Base-by-base conservation (phyloP, 2,329 filamentous ascomycete genomes). In the Alternaria sp. region DNA sequence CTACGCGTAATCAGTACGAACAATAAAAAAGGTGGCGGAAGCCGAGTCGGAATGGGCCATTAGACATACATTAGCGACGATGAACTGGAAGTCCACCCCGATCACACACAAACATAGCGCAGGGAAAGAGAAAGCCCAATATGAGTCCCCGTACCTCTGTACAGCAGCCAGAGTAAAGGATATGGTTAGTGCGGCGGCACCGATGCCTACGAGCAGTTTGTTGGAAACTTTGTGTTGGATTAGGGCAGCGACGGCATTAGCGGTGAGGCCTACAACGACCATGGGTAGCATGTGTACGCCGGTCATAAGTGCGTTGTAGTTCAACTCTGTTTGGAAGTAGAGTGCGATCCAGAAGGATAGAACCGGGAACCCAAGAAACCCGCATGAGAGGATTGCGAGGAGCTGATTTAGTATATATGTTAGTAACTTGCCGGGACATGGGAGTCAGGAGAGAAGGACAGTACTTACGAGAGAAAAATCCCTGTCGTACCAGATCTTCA, bases 41-140 rank as follows among this genome's bases (percentile, higher is more conserved):
- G 5, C 38, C 38, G 5, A 36, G 3, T 25, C 1, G 14, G 10
- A 22, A 20, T 14, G 2, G 8, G 22, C 12, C 6, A 34, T 25
- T 20, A 4, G 3, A 78, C 85, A 67, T 73, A 88, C 85, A 68
- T 92, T 91, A 4, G 86, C 85, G 22, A 91, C 89, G 61, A 90
- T 90, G 74, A 91, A 91, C 59, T 91, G 86, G 34, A 92, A 85
- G 70, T 91, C 90, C 0, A 88, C 88, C 1, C 89, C 89, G 4
- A 90, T 79, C 1, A 91, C 89, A 22, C 85, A 84, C 27, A 91
- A 75, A 16, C 88, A 76, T 40, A 90, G 76, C 0, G 84, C 84
- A 0, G 89, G 87, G 71, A 91, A 91, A 6, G 85, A 82, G 61
- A 89, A 87, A 0, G 84, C 84, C 89, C 89, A 92, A 73, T 91